Evolutionary conservation across 2,329 filamentous ascomycete genomes (phyloP).

Genomic region (Aspergillus hortae): DNA sequence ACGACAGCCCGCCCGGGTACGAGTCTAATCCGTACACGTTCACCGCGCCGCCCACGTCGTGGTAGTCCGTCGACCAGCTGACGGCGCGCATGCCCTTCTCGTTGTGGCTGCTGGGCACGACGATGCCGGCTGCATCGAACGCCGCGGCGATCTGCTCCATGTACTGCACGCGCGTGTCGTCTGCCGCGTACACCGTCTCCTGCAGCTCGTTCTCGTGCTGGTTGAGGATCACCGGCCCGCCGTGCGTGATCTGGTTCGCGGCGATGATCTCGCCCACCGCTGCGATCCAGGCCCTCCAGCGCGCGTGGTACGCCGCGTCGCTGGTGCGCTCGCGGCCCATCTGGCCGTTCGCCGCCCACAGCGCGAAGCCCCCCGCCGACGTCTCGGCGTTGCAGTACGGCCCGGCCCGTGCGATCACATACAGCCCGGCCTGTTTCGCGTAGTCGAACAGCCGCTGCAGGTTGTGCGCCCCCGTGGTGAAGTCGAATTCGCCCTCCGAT

Average conservation of each 20-base stretch:
- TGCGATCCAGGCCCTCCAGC: slow-evolving; percentile 48
- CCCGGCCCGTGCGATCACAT: slow-evolving; percentile 50
- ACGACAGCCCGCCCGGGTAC: slow-evolving; percentile 43
- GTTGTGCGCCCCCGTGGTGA: slow-evolving; percentile 50
- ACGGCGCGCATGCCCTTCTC: slow-evolving; percentile 49
- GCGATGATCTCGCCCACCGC: slow-evolving; percentile 48
- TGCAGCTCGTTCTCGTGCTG: slow-evolving; percentile 55
- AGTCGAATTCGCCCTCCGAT: slow-evolving; percentile 41
- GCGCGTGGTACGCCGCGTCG: slow-evolving; percentile 42
- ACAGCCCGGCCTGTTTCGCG: slow-evolving; percentile 51
- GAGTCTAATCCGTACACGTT: slow-evolving; percentile 38
- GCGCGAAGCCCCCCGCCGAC: slow-evolving; percentile 45
- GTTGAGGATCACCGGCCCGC: slow-evolving; percentile 50
- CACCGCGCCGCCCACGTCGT: slow-evolving; percentile 54
- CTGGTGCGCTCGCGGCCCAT: slow-evolving; percentile 43
- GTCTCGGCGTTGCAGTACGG: slow-evolving; percentile 54
- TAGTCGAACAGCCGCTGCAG: slow-evolving; percentile 50
- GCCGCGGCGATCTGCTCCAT: slow-evolving; percentile 51
- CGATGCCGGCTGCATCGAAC: slow-evolving; percentile 45
- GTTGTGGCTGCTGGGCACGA: slow-evolving; percentile 50
- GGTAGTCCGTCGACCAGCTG: slow-evolving; percentile 55
- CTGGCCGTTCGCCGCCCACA: slow-evolving; percentile 48
- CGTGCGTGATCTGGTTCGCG: slow-evolving; percentile 49
- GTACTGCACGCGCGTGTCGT: slow-evolving; percentile 48
- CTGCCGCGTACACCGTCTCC: slow-evolving; percentile 41